Evolutionary conservation across 768 basidiomycete genomes (phyloP), one percentile per base, ranked within the genome.

Genomic region (Panellus pusillus): DNA sequence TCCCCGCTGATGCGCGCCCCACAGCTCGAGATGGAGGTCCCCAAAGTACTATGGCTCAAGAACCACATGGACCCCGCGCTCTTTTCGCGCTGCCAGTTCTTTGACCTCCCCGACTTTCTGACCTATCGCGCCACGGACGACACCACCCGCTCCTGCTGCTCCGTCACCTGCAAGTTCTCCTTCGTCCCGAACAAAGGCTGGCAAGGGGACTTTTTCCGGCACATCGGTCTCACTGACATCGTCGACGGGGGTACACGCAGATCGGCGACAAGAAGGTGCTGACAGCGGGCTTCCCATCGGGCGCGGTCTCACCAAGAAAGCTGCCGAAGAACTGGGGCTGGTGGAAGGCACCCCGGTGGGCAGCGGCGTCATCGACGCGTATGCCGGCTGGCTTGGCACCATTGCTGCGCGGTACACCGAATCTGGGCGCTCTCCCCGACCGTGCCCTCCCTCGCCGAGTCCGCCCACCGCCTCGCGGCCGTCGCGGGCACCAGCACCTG

Each of bases 401-500:
- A 83, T 97, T 39, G 96, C 90, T 6, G 93, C 93, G 15, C 75
- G 86, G 37, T 84, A 83, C 56, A 74, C 68, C 19, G 79, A 79
- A 47, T 74, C 81, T 29, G 82, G 78, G 70, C 74, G 54, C 55
- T 82, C n/a, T 81, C n/a, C 0, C 73, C 72, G 17, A 66, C 69
- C 11, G 64, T 77, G 18, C 90, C 92, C 14, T 73, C 77, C 12
- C 72, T 97, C 8, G 79, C 85, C 6, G 91, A 96, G 59, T 91
- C n/a, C 6, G 74, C 79, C 14, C 84, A 90, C 63, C 78, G 96
- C 37, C 75, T 99, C 17, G 96, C 95, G 4, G 93, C 89, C 42
- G 89, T 95, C 51, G 97, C 97, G 24, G 97, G 97, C 9, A 99
- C 96, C 6, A 93, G 91, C 62, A 98, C 95, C 6, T 98, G 97